phyloP scores from a whole-genome alignment of 164 flowering plant genomes.

The Aristolochia fimbriata region DNA sequence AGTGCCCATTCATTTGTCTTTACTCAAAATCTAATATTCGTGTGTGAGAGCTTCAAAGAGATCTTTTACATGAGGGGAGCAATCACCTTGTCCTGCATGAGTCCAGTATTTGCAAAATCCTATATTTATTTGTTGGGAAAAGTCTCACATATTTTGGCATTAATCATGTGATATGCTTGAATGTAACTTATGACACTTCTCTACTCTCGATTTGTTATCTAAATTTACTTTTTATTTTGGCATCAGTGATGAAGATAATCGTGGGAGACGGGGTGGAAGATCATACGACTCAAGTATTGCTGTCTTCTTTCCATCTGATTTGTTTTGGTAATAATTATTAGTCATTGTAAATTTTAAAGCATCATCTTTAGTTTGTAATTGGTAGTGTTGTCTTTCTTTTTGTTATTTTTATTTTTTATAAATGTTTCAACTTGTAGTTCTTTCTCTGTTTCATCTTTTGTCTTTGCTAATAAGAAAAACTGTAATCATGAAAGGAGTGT shows the following conservation, averaged over 20 bases:
- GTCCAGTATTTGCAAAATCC: too few relatives aligned
- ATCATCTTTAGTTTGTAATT: not conserved
- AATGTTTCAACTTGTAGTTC: not conserved
- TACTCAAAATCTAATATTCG: too few relatives aligned
- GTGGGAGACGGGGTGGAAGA: slow-evolving; percentile 82
- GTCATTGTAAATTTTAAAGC: not conserved
- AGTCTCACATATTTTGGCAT: too few relatives aligned
- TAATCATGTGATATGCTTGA: too few relatives aligned
- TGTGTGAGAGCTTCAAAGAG: too few relatives aligned
- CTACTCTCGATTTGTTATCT: not conserved
- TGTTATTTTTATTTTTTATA: not conserved
- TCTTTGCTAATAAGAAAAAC: not conserved
- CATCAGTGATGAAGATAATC: slow-evolving; percentile 78
- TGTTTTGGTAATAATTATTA: slow-evolving; percentile 59
- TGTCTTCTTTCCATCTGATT: slow-evolving; percentile 57
- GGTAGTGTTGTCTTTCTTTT: not conserved
- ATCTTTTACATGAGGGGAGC: too few relatives aligned
- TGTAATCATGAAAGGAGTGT: not conserved
- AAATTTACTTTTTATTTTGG: slow-evolving; percentile 4
- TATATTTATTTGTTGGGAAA: too few relatives aligned
- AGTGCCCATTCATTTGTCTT: too few relatives aligned
- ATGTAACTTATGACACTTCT: too few relatives aligned
- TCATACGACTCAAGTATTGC: slow-evolving; percentile 60
- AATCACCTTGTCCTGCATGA: too few relatives aligned
- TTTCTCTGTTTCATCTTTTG: too few relatives aligned